Conservation (phyloP, 208 protist genomes). For the Trypanosomatidae sp. region DNA sequence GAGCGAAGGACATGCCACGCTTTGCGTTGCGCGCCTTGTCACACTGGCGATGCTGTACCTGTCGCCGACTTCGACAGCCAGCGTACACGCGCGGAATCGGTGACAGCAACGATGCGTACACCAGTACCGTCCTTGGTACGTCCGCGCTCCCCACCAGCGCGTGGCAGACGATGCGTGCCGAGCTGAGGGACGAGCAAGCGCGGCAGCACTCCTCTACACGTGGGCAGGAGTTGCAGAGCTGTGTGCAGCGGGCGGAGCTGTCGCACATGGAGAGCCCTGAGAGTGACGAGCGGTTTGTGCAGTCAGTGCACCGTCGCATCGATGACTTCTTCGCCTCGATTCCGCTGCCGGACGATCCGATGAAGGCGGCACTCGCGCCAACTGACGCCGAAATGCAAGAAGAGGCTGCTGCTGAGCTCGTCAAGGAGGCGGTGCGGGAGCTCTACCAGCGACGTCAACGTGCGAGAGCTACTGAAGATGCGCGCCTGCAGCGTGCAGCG, state of each 20-base stretch:
- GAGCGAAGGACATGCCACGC: too few relatives aligned
- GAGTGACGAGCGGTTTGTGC: conserved; percentile 36
- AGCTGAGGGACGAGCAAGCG: too few relatives aligned
- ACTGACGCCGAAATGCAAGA: conserved; percentile 62
- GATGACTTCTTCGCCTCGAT: conserved; percentile 65
- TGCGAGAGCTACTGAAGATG: conserved; percentile 29
- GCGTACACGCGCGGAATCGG: too few relatives aligned
- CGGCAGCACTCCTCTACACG: too few relatives aligned
- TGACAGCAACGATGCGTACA: too few relatives aligned
- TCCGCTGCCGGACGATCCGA: conserved; percentile 62
- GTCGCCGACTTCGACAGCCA: too few relatives aligned
- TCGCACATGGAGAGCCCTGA: conserved; percentile 81
- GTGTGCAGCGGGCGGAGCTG: conserved; percentile 31
- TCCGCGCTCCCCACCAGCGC: too few relatives aligned
- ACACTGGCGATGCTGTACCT: too few relatives aligned
- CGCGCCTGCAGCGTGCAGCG: too few relatives aligned
- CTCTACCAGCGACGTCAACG: conserved; percentile 37
- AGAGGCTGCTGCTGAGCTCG: conserved; percentile 35
- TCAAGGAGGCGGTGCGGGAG: conserved; percentile 71
- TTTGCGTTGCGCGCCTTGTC: too few relatives aligned
- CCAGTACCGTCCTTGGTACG: too few relatives aligned
- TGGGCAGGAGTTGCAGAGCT: conserved; percentile 39
- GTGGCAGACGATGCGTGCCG: too few relatives aligned
- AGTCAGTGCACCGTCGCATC: conserved; percentile 21
- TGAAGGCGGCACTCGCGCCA: conserved; percentile 53